Conservation (phyloP, 2,329 filamentous ascomycete genomes). For the Escovopsis sp. region DNA sequence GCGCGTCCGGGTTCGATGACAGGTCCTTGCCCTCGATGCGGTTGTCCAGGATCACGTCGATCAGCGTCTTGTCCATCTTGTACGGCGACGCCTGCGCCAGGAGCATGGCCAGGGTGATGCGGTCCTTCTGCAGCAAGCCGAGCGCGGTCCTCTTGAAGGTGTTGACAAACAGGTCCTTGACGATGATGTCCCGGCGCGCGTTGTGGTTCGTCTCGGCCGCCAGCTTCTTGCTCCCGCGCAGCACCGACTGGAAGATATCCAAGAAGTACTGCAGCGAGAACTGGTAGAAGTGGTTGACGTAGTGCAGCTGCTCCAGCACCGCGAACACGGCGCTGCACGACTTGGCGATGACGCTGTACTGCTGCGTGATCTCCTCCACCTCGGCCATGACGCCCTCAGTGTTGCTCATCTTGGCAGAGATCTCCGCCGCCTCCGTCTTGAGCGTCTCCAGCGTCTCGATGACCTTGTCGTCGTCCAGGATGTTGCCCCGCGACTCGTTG, state of each 20-base stretch:
- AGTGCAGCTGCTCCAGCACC: slow-evolving; percentile 89
- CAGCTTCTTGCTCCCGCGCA: slow-evolving; percentile 64
- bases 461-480: slow-evolving; percentile 93
- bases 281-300: slow-evolving; percentile 98
- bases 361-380: slow-evolving; percentile 85
- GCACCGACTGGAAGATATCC: slow-evolving; percentile 88
- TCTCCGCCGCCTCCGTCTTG: slow-evolving; percentile 94
- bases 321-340: slow-evolving; percentile 97
- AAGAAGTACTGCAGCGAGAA: slow-evolving; percentile 98
- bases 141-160: slow-evolving; percentile 89
- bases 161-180: slow-evolving; percentile 80
- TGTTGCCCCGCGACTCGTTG: slow-evolving; percentile 94
- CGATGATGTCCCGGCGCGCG: slow-evolving; percentile 71
- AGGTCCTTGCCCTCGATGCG: slow-evolving; percentile 63
- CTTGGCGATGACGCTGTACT: slow-evolving; percentile 84
- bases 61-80: slow-evolving; percentile 78
- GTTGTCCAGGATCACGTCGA: slow-evolving; percentile 75
- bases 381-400: slow-evolving; percentile 97
- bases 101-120: slow-evolving; percentile 85
- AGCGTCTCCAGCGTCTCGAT: slow-evolving; percentile 95
- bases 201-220: slow-evolving; percentile 59
- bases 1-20: slow-evolving; percentile 49
- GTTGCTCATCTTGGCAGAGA: slow-evolving; percentile 88
- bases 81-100: slow-evolving; percentile 93
- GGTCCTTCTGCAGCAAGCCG: slow-evolving; percentile 82